Conservation (phyloP, 441 rosid species). For the Erysimum cheiri region DNA sequence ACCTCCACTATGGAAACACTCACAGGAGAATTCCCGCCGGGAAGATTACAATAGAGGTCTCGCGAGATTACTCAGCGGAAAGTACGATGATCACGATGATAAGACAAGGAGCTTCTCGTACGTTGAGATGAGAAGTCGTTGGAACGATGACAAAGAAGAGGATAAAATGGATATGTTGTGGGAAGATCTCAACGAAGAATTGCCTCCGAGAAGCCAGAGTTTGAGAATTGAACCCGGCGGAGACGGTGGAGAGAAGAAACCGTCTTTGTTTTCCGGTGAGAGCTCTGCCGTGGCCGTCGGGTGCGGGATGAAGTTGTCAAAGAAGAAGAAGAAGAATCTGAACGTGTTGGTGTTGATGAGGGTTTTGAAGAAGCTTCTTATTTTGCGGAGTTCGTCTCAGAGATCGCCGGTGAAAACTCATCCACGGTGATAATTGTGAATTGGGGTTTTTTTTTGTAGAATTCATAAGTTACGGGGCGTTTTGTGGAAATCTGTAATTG, state of each 20-base stretch:
- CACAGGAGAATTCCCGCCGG: conserved; percentile 2
- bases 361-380: conserved; percentile 64
- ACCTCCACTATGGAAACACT: conserved; percentile 67
- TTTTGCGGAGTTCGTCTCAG: conserved; percentile 48
- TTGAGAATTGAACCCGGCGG: conserved; percentile 14
- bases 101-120: conserved; percentile 51
- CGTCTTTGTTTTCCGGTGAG: conserved; percentile 12
- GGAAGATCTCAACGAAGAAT: conserved; percentile 85
- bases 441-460: conserved; percentile 2
- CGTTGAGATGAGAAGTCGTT: conserved; percentile 40
- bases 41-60: neutral
- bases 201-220: conserved; percentile 44
- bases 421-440: conserved; percentile 36
- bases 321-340: conserved; percentile 44
- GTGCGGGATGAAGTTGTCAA: conserved; percentile 49
- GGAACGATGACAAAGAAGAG: conserved; percentile 44
- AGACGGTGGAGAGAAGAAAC: conserved; percentile 24
- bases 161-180: conserved; percentile 87
- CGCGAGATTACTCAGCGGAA: conserved; percentile 8
- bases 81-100: neutral
- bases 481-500: conserved; percentile 10
- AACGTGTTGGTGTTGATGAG: conserved; percentile 56
- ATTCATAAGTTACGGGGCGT: conserved; percentile 28
- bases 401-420: conserved; percentile 45
- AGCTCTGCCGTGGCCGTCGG: conserved; percentile 42